Evolutionary conservation across 75 land plant species (phyloP).

Genomic region (Picea sitchensis): DNA sequence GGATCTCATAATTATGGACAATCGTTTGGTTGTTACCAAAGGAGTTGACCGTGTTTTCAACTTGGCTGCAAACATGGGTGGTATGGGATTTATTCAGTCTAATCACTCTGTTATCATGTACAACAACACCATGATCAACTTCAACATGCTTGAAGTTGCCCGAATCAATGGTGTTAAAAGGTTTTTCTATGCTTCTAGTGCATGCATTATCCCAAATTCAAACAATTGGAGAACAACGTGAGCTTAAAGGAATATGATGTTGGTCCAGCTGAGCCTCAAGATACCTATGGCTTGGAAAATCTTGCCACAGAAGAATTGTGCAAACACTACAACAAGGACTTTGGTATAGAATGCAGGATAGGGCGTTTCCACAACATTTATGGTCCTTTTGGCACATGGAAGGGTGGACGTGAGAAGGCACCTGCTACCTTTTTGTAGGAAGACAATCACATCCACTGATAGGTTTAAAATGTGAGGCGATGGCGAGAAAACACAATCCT

Average conservation of each 20-base stretch:
- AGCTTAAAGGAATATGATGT: not conserved
- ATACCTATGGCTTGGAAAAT: not conserved
- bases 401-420: constrained; percentile 96
- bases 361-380: constrained; percentile 85
- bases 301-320: too few species aligned
- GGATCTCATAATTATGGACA: too few species aligned
- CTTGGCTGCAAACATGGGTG: too few species aligned
- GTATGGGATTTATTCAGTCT: too few species aligned
- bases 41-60: too few species aligned
- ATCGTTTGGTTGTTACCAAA: too few species aligned
- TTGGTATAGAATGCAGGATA: constrained; percentile 83
- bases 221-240: constrained; percentile 73
- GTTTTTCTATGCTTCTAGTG: constrained; percentile 94
- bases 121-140: too few species aligned
- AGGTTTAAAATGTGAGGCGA: constrained; percentile 99
- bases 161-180: constrained; percentile 82
- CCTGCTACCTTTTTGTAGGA: constrained; percentile 56
- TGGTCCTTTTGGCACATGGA: constrained; percentile 30
- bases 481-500: constrained; percentile 45
- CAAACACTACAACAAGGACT: constrained; percentile 52
- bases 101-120: too few species aligned
- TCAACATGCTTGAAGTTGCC: constrained; percentile 6
- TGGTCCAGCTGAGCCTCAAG: constrained; percentile 53
- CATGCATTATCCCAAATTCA: constrained; percentile 89
- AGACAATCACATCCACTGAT: too few species aligned